Percentiles rank a stretch among this genome's conserved stretches.
Evolutionary conservation across 2,329 filamentous ascomycete species (phyloP).

Genomic region (Aspergillus quadrilineatus): DNA sequence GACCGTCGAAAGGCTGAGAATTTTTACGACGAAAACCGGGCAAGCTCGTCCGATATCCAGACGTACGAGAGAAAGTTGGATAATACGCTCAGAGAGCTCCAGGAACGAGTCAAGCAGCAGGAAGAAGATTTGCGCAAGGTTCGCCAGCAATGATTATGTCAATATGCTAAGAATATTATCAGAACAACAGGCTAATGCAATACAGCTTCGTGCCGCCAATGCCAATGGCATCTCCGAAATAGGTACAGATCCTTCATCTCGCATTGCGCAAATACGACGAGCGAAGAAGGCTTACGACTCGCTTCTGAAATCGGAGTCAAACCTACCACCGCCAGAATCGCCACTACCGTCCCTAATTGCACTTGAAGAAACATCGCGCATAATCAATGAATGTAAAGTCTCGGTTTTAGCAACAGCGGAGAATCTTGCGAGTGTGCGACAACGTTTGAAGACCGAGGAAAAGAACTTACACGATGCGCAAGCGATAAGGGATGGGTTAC

Average conservation of each 20-base stretch:
- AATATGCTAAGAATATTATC: not conserved
- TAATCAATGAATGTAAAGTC: slow-evolving; percentile 62
- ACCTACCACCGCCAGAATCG: slow-evolving; percentile 66
- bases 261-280: slow-evolving; percentile 48
- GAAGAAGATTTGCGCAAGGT: slow-evolving; percentile 50
- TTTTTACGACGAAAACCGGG: slow-evolving; percentile 30
- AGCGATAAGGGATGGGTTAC: slow-evolving; percentile 48
- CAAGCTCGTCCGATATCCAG: slow-evolving; percentile 30
- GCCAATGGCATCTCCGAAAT: slow-evolving; percentile 32
- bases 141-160: slow-evolving; percentile 8
- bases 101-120: slow-evolving; percentile 51
- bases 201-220: slow-evolving; percentile 35
- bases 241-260: slow-evolving; percentile 29
- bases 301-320: slow-evolving; percentile 61
- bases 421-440: slow-evolving; percentile 40
- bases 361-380: slow-evolving; percentile 64
- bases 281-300: slow-evolving; percentile 67
- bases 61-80: slow-evolving; percentile 52
- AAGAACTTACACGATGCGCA: slow-evolving; percentile 49
- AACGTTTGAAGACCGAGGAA: slow-evolving; percentile 47
- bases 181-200: slow-evolving; percentile 15
- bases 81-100: slow-evolving; percentile 66
- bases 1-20: slow-evolving; percentile 36
- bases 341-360: slow-evolving; percentile 70
- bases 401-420: slow-evolving; percentile 52